Evolutionary conservation across 2,329 filamentous ascomycete genomes (phyloP).

Genomic region (Gaeumannomyces tritici): DNA sequence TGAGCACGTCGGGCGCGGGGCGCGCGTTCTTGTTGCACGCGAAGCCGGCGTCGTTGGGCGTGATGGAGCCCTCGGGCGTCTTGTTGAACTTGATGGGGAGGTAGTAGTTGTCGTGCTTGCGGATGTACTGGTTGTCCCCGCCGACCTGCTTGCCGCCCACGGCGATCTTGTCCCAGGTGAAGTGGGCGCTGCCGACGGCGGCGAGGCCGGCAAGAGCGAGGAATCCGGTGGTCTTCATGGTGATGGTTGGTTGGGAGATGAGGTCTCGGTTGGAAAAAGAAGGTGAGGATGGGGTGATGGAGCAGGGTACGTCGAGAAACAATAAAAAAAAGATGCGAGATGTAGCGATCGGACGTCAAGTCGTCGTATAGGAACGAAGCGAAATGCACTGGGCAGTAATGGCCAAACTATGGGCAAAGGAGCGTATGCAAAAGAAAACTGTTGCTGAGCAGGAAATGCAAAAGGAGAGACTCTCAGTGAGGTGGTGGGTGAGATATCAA

Average conservation of each 20-base stretch:
- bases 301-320: background rate
- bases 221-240: constrained; percentile 3
- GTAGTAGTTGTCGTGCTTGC: constrained; percentile 2
- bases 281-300: background rate
- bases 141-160: background rate
- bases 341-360: background rate
- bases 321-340: background rate
- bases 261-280: background rate
- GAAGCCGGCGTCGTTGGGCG: background rate
- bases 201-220: background rate
- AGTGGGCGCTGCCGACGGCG: background rate
- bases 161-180: background rate
- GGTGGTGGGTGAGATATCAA: background rate
- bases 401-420: background rate
- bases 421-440: background rate
- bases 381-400: background rate
- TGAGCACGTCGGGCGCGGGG: background rate
- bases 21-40: constrained; percentile 1
- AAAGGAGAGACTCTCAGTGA: background rate
- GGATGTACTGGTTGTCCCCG: background rate
- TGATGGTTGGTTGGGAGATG: background rate
- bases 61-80: background rate
- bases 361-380: background rate
- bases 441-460: background rate
- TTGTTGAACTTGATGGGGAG: constrained; percentile 2